Evolutionary conservation across 257 asterid species (phyloP), one percentile per base, ranked within the genome.

Genomic region (Buddleja alternifolia): DNA sequence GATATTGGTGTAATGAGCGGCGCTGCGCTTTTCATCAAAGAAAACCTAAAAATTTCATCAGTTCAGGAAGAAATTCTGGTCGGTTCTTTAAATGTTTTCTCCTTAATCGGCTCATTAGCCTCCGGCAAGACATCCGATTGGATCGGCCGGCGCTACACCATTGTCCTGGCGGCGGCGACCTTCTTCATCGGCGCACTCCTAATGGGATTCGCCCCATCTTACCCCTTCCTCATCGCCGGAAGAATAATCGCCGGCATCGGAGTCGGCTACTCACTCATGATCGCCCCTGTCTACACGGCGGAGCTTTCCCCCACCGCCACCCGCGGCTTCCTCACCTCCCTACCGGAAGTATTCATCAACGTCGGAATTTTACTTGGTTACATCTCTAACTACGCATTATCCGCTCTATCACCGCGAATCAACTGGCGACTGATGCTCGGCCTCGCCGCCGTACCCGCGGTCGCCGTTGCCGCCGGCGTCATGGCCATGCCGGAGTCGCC

Each of bases 1-100:
- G 97, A 91, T 74, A 85, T 91, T 66, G 96, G 97, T 19, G 97
- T 88, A 9, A 91, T 88, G 96, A 88, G 97, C 63, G 95, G 97
- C 3, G 97, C 96, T 0, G 79, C 83, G 6, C 74, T 91, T 0
- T 88, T 57, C 81, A 91, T 91, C 58, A 86, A 73, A 69, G 95
- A 88, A 29, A 75, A 76, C 21, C 63, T 91, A 60, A 82, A 83
- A 53, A 80, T 91, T 50, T 81, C 97, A 14, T 75, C 83, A 16
- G 69, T 75, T 6, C 72, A 91, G 19, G 83, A 69, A 16, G 97
- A 91, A 69, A 67, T 91, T 11, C 54, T 91, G 73, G 84, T 91
- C 11, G 96, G 97, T 14, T 79, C 92, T 8, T 58, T 91, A 10
- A 88, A 91, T 29, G 85, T 83, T 0, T 84, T 79, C 63, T 91